phyloP scores from a whole-genome alignment of 768 basidiomycete genomes.

The Suillus fuscotomentosus region DNA sequence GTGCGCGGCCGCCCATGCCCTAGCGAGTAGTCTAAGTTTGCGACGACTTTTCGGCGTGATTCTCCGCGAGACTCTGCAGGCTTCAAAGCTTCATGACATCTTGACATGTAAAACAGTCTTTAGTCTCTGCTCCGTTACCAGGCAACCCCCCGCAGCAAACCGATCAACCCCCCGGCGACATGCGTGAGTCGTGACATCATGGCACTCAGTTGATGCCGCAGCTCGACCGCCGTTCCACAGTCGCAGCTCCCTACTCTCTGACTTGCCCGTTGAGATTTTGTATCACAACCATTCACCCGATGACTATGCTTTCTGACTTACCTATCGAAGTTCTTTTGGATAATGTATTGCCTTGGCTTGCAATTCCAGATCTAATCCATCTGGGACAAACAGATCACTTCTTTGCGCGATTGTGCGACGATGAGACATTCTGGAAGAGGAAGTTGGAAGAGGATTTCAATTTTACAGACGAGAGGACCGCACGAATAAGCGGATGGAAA shows the following conservation, averaged over 20 bases:
- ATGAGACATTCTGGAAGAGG: constrained; percentile 80
- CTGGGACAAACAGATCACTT: constrained; percentile 63
- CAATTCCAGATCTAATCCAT: constrained; percentile 51
- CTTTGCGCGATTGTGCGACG: constrained; percentile 59
- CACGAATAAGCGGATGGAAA: constrained; percentile 77
- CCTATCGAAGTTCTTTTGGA: constrained; percentile 82
- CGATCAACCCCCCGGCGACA: neutral
- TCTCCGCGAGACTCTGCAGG: neutral
- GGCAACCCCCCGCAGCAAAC: neutral
- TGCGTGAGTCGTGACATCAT: constrained; percentile 10
- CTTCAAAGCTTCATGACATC: neutral
- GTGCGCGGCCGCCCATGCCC: neutral
- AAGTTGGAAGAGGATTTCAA: constrained; percentile 72
- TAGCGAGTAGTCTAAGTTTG: neutral
- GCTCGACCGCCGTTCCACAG: neutral
- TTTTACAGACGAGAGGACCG: constrained; percentile 69
- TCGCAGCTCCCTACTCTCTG: constrained; percentile 28
- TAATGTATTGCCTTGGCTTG: constrained; percentile 59
- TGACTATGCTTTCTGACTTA: constrained; percentile 47
- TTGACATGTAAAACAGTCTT: too few species aligned
- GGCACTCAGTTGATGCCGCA: too few species aligned
- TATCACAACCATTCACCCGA: constrained; percentile 46
- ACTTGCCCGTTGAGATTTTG: constrained; percentile 64
- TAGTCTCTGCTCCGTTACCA: neutral
- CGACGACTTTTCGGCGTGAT: neutral